Percentiles rank a stretch among this genome's conserved stretches.
Evolutionary conservation across 2,329 filamentous ascomycete species (phyloP).

Genomic region (Chaetomiaceae sp.): DNA sequence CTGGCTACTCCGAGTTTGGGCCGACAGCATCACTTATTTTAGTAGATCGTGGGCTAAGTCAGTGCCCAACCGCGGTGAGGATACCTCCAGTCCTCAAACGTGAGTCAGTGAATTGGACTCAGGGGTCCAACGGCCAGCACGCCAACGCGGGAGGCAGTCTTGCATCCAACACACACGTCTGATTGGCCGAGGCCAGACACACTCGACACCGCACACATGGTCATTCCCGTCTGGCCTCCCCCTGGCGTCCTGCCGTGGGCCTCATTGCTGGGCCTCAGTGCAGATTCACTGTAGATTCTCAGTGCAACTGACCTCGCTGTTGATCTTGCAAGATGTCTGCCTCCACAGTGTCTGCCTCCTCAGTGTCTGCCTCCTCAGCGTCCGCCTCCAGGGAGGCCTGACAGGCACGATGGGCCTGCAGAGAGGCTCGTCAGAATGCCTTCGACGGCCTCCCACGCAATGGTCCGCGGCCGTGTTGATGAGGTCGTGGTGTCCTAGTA

Average conservation of each 20-base stretch:
- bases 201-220: no score
- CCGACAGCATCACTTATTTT: neutral
- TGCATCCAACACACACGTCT: neutral
- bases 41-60: no score
- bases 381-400: no score
- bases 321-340: neutral
- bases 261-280: neutral
- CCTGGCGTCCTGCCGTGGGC: neutral
- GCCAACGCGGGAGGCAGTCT: neutral
- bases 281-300: no score
- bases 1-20: neutral
- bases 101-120: neutral
- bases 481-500: neutral
- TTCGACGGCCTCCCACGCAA: no score
- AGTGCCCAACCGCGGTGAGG: no score
- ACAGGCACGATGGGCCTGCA: neutral
- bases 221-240: neutral
- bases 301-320: neutral
- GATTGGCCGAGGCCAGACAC: neutral
- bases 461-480: neutral
- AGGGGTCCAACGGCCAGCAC: neutral
- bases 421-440: constrained; percentile 1
- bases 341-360: neutral
- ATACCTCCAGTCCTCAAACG: no score
- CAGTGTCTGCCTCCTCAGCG: neutral